A percentile compares a stretch with the other conserved stretches of the same genome.
Conservation (phyloP, 179 eudicot species). For the Monotropa hypopitys region DNA sequence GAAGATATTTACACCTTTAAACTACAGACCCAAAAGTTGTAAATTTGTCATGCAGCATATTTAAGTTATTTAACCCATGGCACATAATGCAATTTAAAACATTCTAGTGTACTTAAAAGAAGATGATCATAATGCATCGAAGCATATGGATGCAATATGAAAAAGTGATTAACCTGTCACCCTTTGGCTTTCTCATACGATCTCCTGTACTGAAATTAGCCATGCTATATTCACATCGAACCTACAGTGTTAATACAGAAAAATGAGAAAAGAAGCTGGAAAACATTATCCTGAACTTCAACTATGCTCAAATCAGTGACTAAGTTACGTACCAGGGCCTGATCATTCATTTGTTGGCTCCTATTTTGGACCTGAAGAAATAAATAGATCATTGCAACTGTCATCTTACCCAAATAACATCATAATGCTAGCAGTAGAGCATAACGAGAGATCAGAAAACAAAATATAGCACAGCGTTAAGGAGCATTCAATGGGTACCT, state of each 20-base stretch:
- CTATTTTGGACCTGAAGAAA: slow-evolving; percentile 60
- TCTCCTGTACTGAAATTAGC: slow-evolving; percentile 96
- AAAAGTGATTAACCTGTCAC: slow-evolving; percentile 50
- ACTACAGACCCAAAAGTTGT: neutral
- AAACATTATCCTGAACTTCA: neutral
- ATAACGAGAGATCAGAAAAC: too few species aligned
- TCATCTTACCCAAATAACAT: too few species aligned
- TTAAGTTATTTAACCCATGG: neutral
- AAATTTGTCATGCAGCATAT: neutral
- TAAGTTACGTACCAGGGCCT: slow-evolving; percentile 57
- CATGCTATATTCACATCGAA: slow-evolving; percentile 89
- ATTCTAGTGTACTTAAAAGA: neutral
- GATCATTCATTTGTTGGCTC: slow-evolving; percentile 56
- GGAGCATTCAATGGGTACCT: slow-evolving; percentile 33
- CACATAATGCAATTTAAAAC: neutral
- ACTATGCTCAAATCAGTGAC: neutral
- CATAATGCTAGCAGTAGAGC: too few species aligned
- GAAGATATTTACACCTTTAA: neutral
- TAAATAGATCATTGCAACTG: neutral
- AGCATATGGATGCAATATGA: neutral
- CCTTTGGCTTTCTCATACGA: slow-evolving; percentile 80
- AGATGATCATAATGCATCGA: neutral
- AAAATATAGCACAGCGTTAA: neutral
- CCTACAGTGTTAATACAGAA: slow-evolving; percentile 23
- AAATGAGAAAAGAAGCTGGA: neutral